These are phyloP conservation scores for Ramaria sp. DNA, from an alignment of 768 basidiomycete species.

Conservation along the genomic window DNA sequence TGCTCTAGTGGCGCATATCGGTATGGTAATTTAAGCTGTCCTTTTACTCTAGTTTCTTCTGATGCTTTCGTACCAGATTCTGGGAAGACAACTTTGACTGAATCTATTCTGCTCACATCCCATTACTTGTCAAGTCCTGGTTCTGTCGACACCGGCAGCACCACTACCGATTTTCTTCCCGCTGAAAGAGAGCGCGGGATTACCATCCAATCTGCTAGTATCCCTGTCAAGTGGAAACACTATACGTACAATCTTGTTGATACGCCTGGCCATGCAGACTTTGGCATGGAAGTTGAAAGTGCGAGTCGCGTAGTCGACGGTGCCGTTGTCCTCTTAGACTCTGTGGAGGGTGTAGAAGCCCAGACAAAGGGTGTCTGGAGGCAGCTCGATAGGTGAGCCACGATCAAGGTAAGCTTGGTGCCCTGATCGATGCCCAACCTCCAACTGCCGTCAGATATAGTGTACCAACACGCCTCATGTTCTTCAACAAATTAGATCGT, in stretches of 20 bases:
- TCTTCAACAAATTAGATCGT: conserved; percentile 82
- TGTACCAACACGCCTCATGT: conserved; percentile 69
- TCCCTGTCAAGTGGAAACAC: conserved; percentile 75
- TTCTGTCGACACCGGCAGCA: conserved; percentile 83
- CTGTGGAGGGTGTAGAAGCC: conserved; percentile 85
- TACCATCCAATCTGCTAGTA: conserved; percentile 87
- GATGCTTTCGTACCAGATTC: conserved; percentile 44
- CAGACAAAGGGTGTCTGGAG: conserved; percentile 86
- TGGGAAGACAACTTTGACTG: conserved; percentile 82
- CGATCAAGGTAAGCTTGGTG: conserved; percentile 23
- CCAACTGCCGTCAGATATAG: conserved; percentile 42
- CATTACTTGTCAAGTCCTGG: conserved; percentile 64
- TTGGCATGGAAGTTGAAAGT: conserved; percentile 95
- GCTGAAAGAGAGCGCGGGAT: conserved; percentile 87
- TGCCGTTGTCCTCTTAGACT: conserved; percentile 79
- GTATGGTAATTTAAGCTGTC: conserved; percentile 27
- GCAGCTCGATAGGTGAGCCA: conserved; percentile 68
- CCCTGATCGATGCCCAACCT: background rate
- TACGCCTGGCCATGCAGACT: conserved; percentile 88
- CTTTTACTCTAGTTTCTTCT: conserved; percentile 2
- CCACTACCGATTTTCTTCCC: conserved; percentile 82
- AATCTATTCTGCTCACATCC: conserved; percentile 73
- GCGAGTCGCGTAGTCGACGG: conserved; percentile 87
- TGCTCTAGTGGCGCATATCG: conserved; percentile 84
- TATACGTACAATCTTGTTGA: conserved; percentile 85